Percentiles rank a stretch among this genome's conserved stretches.
These are phyloP conservation scores for Trichoderma sp. DNA, from an alignment of 2,329 filamentous ascomycete genomes.

Conservation along the genomic window DNA sequence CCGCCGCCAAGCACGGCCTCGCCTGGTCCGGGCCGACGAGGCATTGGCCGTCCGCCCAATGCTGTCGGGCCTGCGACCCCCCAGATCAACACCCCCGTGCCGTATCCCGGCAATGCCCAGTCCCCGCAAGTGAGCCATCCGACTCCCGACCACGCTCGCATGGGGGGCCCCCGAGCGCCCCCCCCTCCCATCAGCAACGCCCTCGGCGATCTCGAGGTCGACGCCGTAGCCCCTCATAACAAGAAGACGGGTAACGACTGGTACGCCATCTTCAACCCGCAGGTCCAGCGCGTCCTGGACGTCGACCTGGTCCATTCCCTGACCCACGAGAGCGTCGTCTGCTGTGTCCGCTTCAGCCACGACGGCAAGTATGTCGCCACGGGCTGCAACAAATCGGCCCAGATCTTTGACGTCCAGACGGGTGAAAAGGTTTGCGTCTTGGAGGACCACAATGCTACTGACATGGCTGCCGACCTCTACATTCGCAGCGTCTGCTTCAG, in stretches of 20 bases:
- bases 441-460: constrained; percentile 78
- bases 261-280: constrained; percentile 96
- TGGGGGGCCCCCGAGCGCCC: constrained; percentile 53
- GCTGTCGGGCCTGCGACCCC: constrained; percentile 77
- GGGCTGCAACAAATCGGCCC: constrained; percentile 97
- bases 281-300: constrained; percentile 84
- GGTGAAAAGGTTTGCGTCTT: constrained; percentile 88
- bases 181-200: constrained; percentile 60
- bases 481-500: constrained; percentile 99
- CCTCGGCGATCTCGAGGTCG: constrained; percentile 83
- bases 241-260: constrained; percentile 91
- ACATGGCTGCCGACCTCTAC: constrained; percentile 89
- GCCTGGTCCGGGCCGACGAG: constrained; percentile 78
- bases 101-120: constrained; percentile 78
- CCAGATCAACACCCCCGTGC: constrained; percentile 84
- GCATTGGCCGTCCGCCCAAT: constrained; percentile 66
- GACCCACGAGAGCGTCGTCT: constrained; percentile 92
- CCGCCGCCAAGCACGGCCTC: constrained; percentile 83
- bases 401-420: constrained; percentile 91
- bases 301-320: constrained; percentile 94
- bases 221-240: constrained; percentile 78
- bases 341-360: constrained; percentile 94
- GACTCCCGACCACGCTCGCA: constrained; percentile 66
- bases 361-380: constrained; percentile 96
- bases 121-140: constrained; percentile 89